Percentiles rank a stretch among this genome's conserved stretches.
These are phyloP conservation scores for Cadophora gregata DNA, from an alignment of 2,329 filamentous ascomycete species.

Conservation along the genomic window DNA sequence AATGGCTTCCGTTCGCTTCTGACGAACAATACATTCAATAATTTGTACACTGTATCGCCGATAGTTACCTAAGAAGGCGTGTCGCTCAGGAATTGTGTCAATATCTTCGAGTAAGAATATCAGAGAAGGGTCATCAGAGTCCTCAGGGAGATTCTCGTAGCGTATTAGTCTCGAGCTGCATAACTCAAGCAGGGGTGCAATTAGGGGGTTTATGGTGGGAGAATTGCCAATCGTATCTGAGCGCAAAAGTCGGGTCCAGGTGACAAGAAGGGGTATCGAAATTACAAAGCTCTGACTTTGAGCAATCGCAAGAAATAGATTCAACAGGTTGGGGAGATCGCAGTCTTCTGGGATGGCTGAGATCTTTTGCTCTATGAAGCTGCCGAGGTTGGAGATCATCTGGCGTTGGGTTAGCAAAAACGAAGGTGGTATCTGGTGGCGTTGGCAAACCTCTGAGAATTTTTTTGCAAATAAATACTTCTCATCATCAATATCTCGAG, in stretches of 20 bases:
- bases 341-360: slow-evolving; percentile 66
- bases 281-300: slow-evolving; percentile 88
- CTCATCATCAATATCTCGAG: slow-evolving; percentile 85
- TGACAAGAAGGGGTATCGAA: slow-evolving; percentile 89
- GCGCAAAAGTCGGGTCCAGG: slow-evolving; percentile 83
- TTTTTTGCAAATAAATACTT: slow-evolving; percentile 95
- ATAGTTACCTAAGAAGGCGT: slow-evolving; percentile 96
- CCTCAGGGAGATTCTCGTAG: slow-evolving; percentile 85
- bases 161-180: slow-evolving; percentile 84
- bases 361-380: slow-evolving; percentile 82
- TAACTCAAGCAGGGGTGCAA: slow-evolving; percentile 79
- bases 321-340: slow-evolving; percentile 77
- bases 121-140: slow-evolving; percentile 79
- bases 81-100: slow-evolving; percentile 90
- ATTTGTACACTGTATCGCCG: slow-evolving; percentile 86
- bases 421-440: background rate
- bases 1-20: slow-evolving; percentile 84
- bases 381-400: slow-evolving; percentile 85
- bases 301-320: slow-evolving; percentile 78
- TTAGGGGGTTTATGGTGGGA: slow-evolving; percentile 63
- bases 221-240: slow-evolving; percentile 73
- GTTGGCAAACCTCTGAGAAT: slow-evolving; percentile 75
- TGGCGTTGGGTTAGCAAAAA: slow-evolving; percentile 45
- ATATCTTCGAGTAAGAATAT: slow-evolving; percentile 91
- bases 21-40: slow-evolving; percentile 84